Percentiles rank a stretch among this genome's conserved stretches.
phyloP scores from a whole-genome alignment of 2,329 filamentous ascomycete species.

The Macroventuria anomochaeta region DNA sequence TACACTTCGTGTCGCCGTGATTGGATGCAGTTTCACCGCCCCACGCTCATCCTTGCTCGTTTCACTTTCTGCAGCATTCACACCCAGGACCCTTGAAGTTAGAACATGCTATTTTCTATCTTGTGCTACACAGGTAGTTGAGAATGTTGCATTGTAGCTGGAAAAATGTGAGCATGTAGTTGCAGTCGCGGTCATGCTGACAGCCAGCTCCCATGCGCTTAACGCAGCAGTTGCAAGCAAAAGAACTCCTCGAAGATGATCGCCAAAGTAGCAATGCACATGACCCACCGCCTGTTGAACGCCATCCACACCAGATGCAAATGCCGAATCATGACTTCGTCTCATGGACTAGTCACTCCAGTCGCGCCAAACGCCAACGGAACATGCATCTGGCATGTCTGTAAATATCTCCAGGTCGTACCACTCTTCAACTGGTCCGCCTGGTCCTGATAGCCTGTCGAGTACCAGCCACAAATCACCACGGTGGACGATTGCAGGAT shows the following conservation, averaged over 20 bases:
- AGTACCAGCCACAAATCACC: conserved; percentile 80
- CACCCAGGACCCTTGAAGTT: conserved; percentile 1
- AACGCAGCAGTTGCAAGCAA: background rate
- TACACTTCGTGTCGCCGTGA: conserved; percentile 36
- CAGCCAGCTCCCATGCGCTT: background rate
- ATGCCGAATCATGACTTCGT: conserved; percentile 19
- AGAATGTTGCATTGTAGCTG: background rate
- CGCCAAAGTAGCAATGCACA: conserved; percentile 4
- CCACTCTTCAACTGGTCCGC: conserved; percentile 54
- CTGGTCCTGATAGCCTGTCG: conserved; percentile 73
- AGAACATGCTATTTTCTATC: conserved; percentile 7
- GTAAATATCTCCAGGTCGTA: conserved; percentile 59
- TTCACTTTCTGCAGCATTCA: conserved; percentile 16
- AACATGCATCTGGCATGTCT: conserved; percentile 54
- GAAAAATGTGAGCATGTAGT: conserved; percentile 3
- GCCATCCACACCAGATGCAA: conserved; percentile 14
- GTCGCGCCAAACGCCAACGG: conserved; percentile 54
- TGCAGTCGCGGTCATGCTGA: conserved; percentile 1
- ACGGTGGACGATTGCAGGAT: conserved; percentile 62
- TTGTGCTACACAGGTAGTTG: conserved; percentile 5
- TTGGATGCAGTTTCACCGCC: conserved; percentile 37
- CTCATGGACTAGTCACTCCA: conserved; percentile 47
- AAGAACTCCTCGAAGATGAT: background rate
- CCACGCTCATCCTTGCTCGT: conserved; percentile 20
- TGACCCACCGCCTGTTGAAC: conserved; percentile 14